Base-by-base conservation (phyloP, 2,329 filamentous ascomycete genomes). In the Claviceps sp. region DNA sequence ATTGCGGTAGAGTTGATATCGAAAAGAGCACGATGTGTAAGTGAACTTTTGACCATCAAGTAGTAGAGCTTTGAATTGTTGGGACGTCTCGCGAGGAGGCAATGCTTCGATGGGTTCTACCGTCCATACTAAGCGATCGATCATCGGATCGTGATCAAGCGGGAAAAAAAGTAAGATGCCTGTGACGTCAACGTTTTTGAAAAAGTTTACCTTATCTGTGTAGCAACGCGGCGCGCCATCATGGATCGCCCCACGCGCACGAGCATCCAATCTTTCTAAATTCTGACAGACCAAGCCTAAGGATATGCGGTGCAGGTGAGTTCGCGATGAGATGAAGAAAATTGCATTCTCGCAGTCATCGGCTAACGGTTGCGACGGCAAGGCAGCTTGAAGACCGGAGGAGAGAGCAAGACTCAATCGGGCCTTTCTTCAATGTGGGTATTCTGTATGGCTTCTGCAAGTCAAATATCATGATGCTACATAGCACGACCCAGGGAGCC, bases 111-210 rank as follows among this genome's bases (percentile, higher is more conserved):
- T 38, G 42, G 47, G 9, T 34, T 11, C 30, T 34, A 34, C 4
- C 22, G 8, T 37, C 14, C 14, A 22, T 37, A 47, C 30, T 7
- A 37, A 16, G 4, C 14, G 9, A 37, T 24, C 9, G 42, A 41
- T 24, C 14, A 22, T 18, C 14, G 13, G 26, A 50, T 52, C 40
- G 51, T 50, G 37, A 50, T 49, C 37, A 44, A 42, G 8, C 26
- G 9, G 9, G 13, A n/a, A 26, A 37, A 40, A 37, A 47, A 47
- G 37, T 13, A n/a, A 41, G 16, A 16, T 43, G 5, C 47, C 26
- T 37, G 43, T 53, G 52, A 53, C 52, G 52, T 53, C 52, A 53
- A 50, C 44, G 26, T 37, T 30, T 30, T 45, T 16, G 9, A 9
- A 34, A 34, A 34, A 34, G 9, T 6, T 1, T 11, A 11, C 9